These are phyloP conservation scores for Umbilicaria muhlenbergii DNA, from an alignment of 495 filamentous ascomycete species.

Conservation along the genomic window DNA sequence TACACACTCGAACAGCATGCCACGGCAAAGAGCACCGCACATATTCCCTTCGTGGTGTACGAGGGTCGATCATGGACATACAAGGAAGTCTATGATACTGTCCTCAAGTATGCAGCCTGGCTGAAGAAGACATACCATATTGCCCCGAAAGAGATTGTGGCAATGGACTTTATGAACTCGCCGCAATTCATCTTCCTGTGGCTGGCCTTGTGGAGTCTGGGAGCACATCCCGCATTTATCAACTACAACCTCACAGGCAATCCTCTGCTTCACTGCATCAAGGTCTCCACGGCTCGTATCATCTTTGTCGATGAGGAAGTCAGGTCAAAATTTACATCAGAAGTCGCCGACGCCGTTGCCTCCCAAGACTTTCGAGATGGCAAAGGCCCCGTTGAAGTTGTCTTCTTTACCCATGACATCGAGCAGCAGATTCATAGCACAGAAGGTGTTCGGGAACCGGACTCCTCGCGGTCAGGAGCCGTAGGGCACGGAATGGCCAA, in stretches of 20 bases:
- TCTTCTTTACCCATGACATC: constrained; percentile 46
- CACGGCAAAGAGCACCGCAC: constrained; percentile 33
- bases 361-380: constrained; percentile 28
- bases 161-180: constrained; percentile 78
- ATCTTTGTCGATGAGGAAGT: constrained; percentile 64
- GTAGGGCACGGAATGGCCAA: constrained; percentile 44
- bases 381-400: constrained; percentile 39
- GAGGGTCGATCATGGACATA: constrained; percentile 66
- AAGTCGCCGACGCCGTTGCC: constrained; percentile 27
- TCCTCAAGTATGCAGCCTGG: constrained; percentile 70
- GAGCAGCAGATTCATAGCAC: constrained; percentile 42
- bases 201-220: constrained; percentile 77
- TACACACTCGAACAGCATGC: constrained; percentile 64
- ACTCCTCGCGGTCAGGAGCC: constrained; percentile 38
- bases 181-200: constrained; percentile 70
- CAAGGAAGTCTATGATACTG: constrained; percentile 59
- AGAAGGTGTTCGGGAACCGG: constrained; percentile 44
- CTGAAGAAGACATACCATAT: constrained; percentile 55
- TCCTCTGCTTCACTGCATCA: constrained; percentile 65
- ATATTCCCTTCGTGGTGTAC: constrained; percentile 54
- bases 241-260: constrained; percentile 80
- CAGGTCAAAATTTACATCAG: constrained; percentile 29
- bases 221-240: constrained; percentile 80
- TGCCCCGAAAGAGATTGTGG: constrained; percentile 66
- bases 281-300: constrained; percentile 49